phyloP scores from a whole-genome alignment of 2,329 filamentous ascomycete genomes.

The Neofusicoccum umdonicola region DNA sequence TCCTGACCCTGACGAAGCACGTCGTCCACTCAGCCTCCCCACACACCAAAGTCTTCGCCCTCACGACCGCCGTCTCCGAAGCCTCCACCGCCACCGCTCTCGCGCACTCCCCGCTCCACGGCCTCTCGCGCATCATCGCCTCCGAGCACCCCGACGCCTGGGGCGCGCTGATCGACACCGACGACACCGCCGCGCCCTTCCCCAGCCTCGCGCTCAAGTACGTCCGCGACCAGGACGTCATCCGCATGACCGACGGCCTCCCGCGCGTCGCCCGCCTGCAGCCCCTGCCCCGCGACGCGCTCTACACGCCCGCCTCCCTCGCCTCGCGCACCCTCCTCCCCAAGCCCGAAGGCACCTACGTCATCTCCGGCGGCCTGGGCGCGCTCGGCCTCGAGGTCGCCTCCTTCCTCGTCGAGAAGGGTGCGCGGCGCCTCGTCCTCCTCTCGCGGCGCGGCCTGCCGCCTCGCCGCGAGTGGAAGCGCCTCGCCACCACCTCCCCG shows the following conservation, averaged over 20 bases:
- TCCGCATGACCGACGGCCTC: slow-evolving; percentile 40
- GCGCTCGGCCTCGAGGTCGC: slow-evolving; percentile 40
- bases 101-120: slow-evolving; percentile 36
- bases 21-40: slow-evolving; percentile 15
- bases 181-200: slow-evolving; percentile 28
- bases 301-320: no score
- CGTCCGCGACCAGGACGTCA: slow-evolving; percentile 37
- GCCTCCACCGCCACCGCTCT: slow-evolving; percentile 29
- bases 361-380: slow-evolving; percentile 45
- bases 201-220: slow-evolving; percentile 40
- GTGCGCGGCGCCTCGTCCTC: slow-evolving; percentile 42
- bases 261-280: slow-evolving; percentile 33
- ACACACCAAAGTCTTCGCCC: slow-evolving; percentile 28
- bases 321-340: slow-evolving; percentile 21
- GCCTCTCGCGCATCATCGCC: slow-evolving; percentile 39
- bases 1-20: slow-evolving; percentile 22
- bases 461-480: slow-evolving; percentile 28
- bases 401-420: slow-evolving; percentile 39
- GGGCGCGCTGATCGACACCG: slow-evolving; percentile 38
- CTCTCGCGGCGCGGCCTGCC: slow-evolving; percentile 30
- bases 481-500: slow-evolving; percentile 19
- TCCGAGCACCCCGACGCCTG: slow-evolving; percentile 39
- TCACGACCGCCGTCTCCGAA: slow-evolving; percentile 27
- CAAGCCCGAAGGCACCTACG: slow-evolving; percentile 39
- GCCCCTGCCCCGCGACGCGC: slow-evolving; percentile 22